phyloP scores from a whole-genome alignment of 257 asterid species.

The Verbena officinalis region DNA sequence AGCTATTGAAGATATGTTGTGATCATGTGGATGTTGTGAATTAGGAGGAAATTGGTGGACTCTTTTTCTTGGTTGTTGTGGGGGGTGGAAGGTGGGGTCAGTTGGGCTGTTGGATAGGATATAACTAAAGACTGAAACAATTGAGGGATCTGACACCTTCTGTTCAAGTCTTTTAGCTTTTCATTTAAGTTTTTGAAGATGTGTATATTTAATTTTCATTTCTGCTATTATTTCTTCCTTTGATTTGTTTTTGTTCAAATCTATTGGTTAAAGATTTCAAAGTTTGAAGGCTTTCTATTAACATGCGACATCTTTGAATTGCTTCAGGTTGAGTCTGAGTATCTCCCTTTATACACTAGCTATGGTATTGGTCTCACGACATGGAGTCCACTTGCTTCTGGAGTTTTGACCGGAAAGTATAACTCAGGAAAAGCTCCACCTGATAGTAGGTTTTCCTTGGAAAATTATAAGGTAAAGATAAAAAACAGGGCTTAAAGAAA shows the following conservation, averaged over 20 bases:
- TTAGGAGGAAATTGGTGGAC: background rate
- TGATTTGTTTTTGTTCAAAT: background rate
- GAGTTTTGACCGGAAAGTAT: constrained; percentile 92
- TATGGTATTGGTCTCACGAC: constrained; percentile 96
- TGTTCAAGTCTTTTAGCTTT: background rate
- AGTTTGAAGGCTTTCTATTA: background rate
- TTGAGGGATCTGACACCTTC: background rate
- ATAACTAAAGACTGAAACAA: background rate
- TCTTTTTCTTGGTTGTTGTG: background rate
- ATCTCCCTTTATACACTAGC: constrained; percentile 72
- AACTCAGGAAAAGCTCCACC: constrained; percentile 66
- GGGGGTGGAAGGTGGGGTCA: too few species aligned
- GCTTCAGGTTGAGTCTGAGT: constrained; percentile 90
- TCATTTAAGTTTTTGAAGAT: background rate
- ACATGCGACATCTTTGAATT: constrained; percentile 28
- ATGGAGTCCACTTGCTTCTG: constrained; percentile 99
- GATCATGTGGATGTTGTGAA: background rate
- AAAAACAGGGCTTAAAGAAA: background rate
- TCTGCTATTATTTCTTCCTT: background rate
- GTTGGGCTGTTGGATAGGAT: too few species aligned
- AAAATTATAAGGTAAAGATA: constrained; percentile 80
- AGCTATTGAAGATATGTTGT: background rate
- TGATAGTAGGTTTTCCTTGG: constrained; percentile 90
- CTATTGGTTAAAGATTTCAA: background rate
- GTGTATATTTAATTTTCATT: background rate